Percentiles rank a stretch among this genome's conserved stretches.
Conservation (phyloP, 2,329 filamentous ascomycete genomes). For the Xylaria sp. region DNA sequence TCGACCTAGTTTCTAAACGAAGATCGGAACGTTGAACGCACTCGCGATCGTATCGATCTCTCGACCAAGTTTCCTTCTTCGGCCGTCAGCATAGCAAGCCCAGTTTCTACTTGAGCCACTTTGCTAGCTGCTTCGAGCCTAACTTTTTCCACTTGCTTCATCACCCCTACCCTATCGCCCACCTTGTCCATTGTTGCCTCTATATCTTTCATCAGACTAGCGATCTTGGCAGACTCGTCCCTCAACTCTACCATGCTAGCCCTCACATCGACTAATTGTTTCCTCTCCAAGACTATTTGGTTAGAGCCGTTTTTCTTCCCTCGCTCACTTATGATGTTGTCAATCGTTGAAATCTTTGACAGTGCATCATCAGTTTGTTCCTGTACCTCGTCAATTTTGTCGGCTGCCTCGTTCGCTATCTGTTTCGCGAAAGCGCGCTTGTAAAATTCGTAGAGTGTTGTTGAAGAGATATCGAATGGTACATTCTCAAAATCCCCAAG, state of each 20-base stretch:
- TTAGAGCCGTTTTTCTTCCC: neutral
- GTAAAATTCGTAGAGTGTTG: neutral
- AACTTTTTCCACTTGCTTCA: too few species aligned
- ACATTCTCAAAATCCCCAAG: constrained; percentile 3
- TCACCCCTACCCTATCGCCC: too few species aligned
- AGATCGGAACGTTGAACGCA: too few species aligned
- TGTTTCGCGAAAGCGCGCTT: neutral
- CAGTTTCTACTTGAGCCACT: too few species aligned
- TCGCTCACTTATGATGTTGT: neutral
- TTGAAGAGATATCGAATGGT: neutral
- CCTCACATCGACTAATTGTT: neutral
- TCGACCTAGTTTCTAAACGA: too few species aligned
- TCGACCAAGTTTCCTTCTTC: too few species aligned
- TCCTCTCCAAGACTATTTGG: neutral
- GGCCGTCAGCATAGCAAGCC: too few species aligned
- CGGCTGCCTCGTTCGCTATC: neutral
- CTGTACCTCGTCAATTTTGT: neutral
- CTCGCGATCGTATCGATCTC: too few species aligned
- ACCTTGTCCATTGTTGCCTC: neutral
- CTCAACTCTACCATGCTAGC: neutral
- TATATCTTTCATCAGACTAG: neutral
- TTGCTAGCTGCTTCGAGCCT: too few species aligned
- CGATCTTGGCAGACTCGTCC: neutral
- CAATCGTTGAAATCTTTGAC: neutral
- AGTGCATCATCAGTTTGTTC: neutral